Percentiles rank a stretch among this genome's conserved stretches.
These are phyloP conservation scores for Aspergillus sp. DNA, from an alignment of 2,329 filamentous ascomycete genomes.

Conservation along the genomic window DNA sequence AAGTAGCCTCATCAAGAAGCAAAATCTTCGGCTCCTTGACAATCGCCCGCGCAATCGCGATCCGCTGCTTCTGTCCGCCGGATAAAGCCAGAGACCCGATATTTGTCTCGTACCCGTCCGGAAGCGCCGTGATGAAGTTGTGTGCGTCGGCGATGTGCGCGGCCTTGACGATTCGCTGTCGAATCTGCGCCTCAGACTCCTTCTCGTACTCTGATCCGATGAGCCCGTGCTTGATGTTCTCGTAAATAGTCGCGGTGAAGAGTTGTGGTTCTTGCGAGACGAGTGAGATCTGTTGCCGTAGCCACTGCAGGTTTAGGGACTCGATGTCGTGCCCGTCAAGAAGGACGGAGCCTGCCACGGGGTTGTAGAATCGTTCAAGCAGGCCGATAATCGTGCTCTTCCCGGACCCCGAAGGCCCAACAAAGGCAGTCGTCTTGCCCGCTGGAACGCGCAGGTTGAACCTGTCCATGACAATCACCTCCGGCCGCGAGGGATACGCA, in stretches of 20 bases:
- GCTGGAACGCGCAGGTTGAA: slow-evolving; percentile 51
- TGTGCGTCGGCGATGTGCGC: slow-evolving; percentile 63
- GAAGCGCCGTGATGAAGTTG: slow-evolving; percentile 75
- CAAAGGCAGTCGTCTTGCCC: slow-evolving; percentile 59
- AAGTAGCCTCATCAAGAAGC: slow-evolving; percentile 86
- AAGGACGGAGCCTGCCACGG: slow-evolving; percentile 52
- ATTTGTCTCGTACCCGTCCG: slow-evolving; percentile 56
- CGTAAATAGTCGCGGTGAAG: slow-evolving; percentile 79
- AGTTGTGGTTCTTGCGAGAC: slow-evolving; percentile 86
- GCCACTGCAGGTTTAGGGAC: slow-evolving; percentile 67
- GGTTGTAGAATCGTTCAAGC: slow-evolving; percentile 63
- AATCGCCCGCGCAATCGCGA: slow-evolving; percentile 80
- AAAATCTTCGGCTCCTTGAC: slow-evolving; percentile 81
- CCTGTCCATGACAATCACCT: slow-evolving; percentile 47
- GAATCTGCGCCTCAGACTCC: slow-evolving; percentile 58
- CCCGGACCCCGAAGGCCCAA: slow-evolving; percentile 58
- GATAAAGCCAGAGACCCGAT: slow-evolving; percentile 23
- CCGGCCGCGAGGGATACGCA: slow-evolving; percentile 52
- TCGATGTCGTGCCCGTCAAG: slow-evolving; percentile 77
- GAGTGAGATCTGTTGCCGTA: slow-evolving; percentile 69
- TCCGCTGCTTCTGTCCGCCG: slow-evolving; percentile 71
- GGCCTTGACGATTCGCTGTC: slow-evolving; percentile 24
- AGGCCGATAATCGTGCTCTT: slow-evolving; percentile 53
- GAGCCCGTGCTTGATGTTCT: slow-evolving; percentile 69
- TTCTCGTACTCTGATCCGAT: slow-evolving; percentile 70